Evolutionary conservation across 228 moss, liverwort and hornwort species (phyloP), one percentile per base, ranked within the genome.

Genomic region (Sphagnum magellanicum): DNA sequence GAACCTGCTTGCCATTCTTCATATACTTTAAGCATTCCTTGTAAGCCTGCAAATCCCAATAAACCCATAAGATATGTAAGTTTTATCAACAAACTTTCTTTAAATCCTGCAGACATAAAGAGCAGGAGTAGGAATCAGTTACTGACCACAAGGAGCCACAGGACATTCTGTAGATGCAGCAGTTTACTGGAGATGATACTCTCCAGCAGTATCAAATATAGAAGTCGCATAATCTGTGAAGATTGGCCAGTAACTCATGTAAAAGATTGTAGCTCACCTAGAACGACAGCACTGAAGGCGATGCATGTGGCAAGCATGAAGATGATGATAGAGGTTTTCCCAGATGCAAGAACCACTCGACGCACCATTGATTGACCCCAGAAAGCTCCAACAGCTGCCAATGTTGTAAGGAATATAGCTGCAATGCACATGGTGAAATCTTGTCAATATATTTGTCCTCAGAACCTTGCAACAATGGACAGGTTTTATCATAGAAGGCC

Each of bases 1-100:
- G 63, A 15, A 10, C 47, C 63, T 63, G 63, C 47, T 63, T 63
- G 16, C 63, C 63, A 63, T 63, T 63, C 63, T 46, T 16, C 10
- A 46, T 16, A 47, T 7, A 63, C 63, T 46, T 63, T 63, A 63
- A 63, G 15, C 10, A 6, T 46, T 16, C 63, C 63, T 63, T 63
- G 5, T 10, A 63, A 9, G 16, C 63, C 63, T 63, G 63, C 63
- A 16, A 55, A 12, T 55, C 55, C 55, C 9, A 8, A 55, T 10
- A 32, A 14, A 5, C 59, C 60, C 60, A 16, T 5, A 60, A 16
- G 14, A 59, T 60, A 60, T 60, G 60, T 60, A 16, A 16, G 14
- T 60, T 4, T 60, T 14, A 60, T 6, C 16, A 14, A 9, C 9
- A 60, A 14, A 60, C 60, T 16, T 10, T 60, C 59, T 14, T 13